phyloP scores from a whole-genome alignment of 2,329 filamentous ascomycete genomes.

The Karstenula rhodostoma region DNA sequence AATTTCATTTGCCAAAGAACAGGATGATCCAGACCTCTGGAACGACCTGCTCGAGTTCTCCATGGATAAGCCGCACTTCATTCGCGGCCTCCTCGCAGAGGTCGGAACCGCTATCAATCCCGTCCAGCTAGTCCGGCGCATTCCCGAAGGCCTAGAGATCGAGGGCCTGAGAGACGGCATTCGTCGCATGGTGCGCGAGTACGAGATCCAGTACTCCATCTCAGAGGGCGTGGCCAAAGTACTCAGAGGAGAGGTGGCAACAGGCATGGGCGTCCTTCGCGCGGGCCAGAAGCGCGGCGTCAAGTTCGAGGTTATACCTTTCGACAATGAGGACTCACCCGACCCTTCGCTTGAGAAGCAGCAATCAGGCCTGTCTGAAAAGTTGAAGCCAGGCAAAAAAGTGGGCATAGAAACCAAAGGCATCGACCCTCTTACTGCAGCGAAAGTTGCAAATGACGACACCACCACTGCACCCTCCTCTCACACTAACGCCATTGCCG shows the following conservation, averaged over 20 bases:
- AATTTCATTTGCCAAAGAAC: conserved; percentile 92
- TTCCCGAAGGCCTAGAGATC: conserved; percentile 92
- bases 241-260: conserved; percentile 83
- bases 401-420: conserved; percentile 40
- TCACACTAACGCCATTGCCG: conserved; percentile 22
- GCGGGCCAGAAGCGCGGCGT: conserved; percentile 83
- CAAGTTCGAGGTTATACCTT: conserved; percentile 77
- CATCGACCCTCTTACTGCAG: conserved; percentile 36
- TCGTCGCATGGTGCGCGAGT: conserved; percentile 90
- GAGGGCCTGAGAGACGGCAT: conserved; percentile 88
- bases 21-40: conserved; percentile 92
- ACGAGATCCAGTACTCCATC: conserved; percentile 94
- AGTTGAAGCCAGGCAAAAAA: conserved; percentile 22
- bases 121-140: conserved; percentile 85
- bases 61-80: conserved; percentile 97
- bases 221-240: conserved; percentile 88
- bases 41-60: conserved; percentile 92
- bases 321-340: conserved; percentile 44
- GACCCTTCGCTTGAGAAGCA: conserved; percentile 5
- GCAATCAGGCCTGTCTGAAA: conserved; percentile 3
- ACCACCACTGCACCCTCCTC: conserved; percentile 31
- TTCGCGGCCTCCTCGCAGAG: conserved; percentile 88
- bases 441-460: conserved; percentile 34
- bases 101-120: conserved; percentile 94
- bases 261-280: conserved; percentile 81